Conservation (phyloP, 2,329 filamentous ascomycete genomes). For the Cordyceps tenuipes region DNA sequence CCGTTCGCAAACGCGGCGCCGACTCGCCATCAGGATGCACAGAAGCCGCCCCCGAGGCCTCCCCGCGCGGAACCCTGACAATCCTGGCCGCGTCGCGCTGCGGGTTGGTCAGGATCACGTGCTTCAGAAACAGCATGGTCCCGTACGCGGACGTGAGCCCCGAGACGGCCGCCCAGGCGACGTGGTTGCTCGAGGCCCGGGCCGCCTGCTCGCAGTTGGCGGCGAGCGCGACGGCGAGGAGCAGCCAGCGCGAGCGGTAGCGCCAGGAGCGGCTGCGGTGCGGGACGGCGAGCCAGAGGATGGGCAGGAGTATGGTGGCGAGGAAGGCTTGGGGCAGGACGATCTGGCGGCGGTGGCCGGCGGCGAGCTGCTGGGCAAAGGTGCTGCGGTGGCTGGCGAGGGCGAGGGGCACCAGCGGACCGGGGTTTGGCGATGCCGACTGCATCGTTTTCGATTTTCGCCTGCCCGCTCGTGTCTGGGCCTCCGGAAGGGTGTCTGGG, state of each 20-base stretch:
- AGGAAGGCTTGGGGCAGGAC: conserved; percentile 44
- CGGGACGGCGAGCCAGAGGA: conserved; percentile 48
- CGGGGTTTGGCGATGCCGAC: neutral
- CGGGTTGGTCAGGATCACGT: conserved; percentile 46
- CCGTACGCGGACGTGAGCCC: conserved; percentile 45
- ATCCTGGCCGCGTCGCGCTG: conserved; percentile 50
- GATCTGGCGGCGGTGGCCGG: conserved; percentile 37
- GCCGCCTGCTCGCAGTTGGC: conserved; percentile 37
- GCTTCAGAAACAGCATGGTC: conserved; percentile 38
- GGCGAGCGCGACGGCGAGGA: conserved; percentile 34
- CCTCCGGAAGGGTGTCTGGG: no score
- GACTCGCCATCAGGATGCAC: no score
- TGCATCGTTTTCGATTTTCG: neutral
- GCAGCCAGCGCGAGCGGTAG: conserved; percentile 39
- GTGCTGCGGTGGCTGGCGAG: conserved; percentile 25
- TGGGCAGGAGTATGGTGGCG: conserved; percentile 39
- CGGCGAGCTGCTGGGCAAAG: conserved; percentile 29
- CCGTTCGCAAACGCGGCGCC: no score
- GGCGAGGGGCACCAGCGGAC: conserved; percentile 11
- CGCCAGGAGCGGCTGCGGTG: conserved; percentile 43
- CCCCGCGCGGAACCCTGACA: conserved; percentile 18
- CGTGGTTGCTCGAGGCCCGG: conserved; percentile 41
- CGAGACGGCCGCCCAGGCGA: conserved; percentile 40
- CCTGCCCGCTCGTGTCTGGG: neutral
- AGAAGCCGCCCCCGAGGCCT: neutral